Percentiles rank a stretch among this genome's conserved stretches.
Evolutionary conservation across 1,284 basidiomycete species (phyloP).

Genomic region (Heterobasidion occidentale): DNA sequence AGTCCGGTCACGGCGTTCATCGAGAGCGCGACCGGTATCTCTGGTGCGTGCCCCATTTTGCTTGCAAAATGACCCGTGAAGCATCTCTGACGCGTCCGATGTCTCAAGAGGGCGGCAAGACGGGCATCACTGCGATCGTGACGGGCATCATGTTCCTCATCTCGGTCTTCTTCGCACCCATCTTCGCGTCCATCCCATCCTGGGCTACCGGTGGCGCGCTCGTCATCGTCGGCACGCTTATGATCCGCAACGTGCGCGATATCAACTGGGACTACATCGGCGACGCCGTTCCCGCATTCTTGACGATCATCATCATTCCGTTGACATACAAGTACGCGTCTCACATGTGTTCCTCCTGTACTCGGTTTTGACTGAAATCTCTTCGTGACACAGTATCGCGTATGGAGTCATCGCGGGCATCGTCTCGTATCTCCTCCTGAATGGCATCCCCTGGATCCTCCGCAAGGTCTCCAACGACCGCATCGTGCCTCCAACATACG

Average conservation of each 20-base stretch:
- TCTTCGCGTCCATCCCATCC: slow-evolving; percentile 80
- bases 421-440: slow-evolving; percentile 64
- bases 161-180: slow-evolving; percentile 84
- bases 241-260: slow-evolving; percentile 82
- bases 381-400: slow-evolving; percentile 52
- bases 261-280: slow-evolving; percentile 90
- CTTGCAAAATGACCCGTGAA: neutral
- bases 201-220: slow-evolving; percentile 89
- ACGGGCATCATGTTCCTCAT: slow-evolving; percentile 78
- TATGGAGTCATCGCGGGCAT: slow-evolving; percentile 86
- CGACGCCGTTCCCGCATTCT: slow-evolving; percentile 79
- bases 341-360: neutral
- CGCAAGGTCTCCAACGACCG: slow-evolving; percentile 49
- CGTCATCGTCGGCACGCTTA: slow-evolving; percentile 82
- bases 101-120: slow-evolving; percentile 76
- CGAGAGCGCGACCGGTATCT: slow-evolving; percentile 76
- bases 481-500: slow-evolving; percentile 62
- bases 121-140: slow-evolving; percentile 76
- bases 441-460: slow-evolving; percentile 60
- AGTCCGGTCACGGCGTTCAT: slow-evolving; percentile 86
- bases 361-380: slow-evolving; percentile 12
- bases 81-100: slow-evolving; percentile 5
- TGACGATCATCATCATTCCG: slow-evolving; percentile 73
- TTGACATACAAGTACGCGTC: slow-evolving; percentile 63
- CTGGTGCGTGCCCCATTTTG: slow-evolving; percentile 30